phyloP scores from a whole-genome alignment of 192 early-diverging fungal species.

The Borealophlyctis nickersoniae region DNA sequence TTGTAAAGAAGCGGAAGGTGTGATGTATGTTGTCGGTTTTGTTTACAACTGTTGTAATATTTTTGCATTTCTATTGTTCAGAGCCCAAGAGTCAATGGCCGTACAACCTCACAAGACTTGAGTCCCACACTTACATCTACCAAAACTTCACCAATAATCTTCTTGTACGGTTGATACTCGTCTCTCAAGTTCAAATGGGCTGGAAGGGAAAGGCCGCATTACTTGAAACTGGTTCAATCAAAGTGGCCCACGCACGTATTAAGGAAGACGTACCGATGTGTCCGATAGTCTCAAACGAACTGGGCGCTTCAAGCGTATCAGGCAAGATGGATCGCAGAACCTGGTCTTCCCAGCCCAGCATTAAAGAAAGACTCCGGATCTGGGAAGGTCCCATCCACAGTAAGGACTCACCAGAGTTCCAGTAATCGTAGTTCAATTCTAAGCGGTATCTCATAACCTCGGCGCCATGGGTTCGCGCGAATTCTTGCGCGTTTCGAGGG shows the following conservation, averaged over 20 bases:
- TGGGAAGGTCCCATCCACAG: too few relatives aligned
- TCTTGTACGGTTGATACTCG: conserved; percentile 84
- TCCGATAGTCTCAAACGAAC: conserved; percentile 57
- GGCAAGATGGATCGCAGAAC: conserved; percentile 88
- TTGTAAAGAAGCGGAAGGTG: conserved; percentile 92
- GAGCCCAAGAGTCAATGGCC: too few relatives aligned
- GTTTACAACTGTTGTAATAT: conserved; percentile 90
- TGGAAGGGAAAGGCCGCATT: conserved; percentile 16
- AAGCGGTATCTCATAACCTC: conserved; percentile 56
- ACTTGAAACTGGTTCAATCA: neutral
- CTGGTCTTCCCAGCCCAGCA: conserved; percentile 60
- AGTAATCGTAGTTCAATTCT: conserved; percentile 79
- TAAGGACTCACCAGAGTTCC: conserved; percentile 69
- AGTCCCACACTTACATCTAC: conserved; percentile 67
- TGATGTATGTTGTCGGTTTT: conserved; percentile 93
- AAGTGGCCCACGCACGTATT: neutral
- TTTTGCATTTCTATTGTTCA: conserved; percentile 92
- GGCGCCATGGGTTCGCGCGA: conserved; percentile 44
- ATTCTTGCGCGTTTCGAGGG: conserved; percentile 43
- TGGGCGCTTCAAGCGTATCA: conserved; percentile 74
- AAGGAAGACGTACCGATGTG: conserved; percentile 72
- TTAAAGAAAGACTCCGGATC: neutral
- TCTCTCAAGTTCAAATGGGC: conserved; percentile 96
- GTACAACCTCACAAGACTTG: too few relatives aligned
- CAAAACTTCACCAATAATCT: conserved; percentile 90